A percentile compares a stretch with the other conserved stretches of the same genome.
Evolutionary conservation across 2,329 filamentous ascomycete species (phyloP).

Genomic region (Colletotrichum sp.): DNA sequence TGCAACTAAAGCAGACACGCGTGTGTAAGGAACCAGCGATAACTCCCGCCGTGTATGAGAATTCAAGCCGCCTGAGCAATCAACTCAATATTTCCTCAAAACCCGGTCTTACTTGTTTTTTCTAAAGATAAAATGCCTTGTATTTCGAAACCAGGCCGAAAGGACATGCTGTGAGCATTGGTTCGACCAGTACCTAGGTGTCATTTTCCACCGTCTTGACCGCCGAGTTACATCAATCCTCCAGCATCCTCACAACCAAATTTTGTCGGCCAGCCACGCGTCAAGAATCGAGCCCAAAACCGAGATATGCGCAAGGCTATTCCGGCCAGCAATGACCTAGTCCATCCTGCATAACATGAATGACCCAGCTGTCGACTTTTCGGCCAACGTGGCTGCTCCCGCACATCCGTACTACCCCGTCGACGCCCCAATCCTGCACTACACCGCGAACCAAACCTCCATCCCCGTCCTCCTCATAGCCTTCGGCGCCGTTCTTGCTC

Average conservation of each 20-base stretch:
- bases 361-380: neutral
- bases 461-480: conserved; percentile 40
- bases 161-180: neutral
- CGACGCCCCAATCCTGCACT: conserved; percentile 46
- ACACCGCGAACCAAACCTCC: conserved; percentile 47
- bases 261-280: neutral
- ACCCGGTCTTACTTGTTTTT: no score
- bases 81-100: neutral
- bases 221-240: neutral
- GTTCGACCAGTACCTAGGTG: neutral
- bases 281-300: neutral
- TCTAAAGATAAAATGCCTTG: neutral
- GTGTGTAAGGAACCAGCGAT: neutral
- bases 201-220: neutral
- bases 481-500: conserved; percentile 41
- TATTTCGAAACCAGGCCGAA: neutral
- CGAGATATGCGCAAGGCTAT: neutral
- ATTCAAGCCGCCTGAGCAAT: neutral
- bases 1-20: neutral
- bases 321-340: neutral
- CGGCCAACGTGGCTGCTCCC: neutral
- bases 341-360: neutral
- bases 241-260: neutral
- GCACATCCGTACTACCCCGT: conserved; percentile 57
- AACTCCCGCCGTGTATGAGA: neutral